phyloP scores from a whole-genome alignment of 805 yeast species.

The Candida qinlingensis region DNA sequence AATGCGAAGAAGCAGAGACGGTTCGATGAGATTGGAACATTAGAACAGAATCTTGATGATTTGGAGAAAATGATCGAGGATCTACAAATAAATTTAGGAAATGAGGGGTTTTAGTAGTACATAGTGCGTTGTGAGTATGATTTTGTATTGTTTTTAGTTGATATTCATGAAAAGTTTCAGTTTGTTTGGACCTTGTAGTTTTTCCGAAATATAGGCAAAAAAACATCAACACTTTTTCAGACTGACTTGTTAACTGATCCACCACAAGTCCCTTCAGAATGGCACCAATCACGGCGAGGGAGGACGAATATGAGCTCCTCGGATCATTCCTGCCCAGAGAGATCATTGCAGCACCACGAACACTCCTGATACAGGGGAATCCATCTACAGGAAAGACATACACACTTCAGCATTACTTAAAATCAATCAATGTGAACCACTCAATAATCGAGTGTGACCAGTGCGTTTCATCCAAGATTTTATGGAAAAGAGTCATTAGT shows the following conservation, averaged over 20 bases:
- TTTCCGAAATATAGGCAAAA: background rate
- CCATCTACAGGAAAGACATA: conserved; percentile 22
- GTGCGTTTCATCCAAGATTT: conserved; percentile 20
- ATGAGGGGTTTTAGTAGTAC: conserved; percentile 32
- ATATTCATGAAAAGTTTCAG: no score
- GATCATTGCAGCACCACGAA: conserved; percentile 4
- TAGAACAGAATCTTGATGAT: conserved; percentile 55
- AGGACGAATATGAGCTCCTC: conserved; percentile 16
- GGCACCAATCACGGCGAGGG: conserved; percentile 8
- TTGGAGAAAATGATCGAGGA: conserved; percentile 42
- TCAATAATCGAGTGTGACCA: conserved; percentile 23
- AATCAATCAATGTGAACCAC: conserved; percentile 6
- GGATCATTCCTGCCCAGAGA: conserved; percentile 12
- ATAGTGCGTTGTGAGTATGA: no score
- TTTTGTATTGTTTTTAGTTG: no score
- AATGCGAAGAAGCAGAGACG: conserved; percentile 60
- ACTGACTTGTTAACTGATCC: background rate
- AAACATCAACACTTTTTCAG: background rate
- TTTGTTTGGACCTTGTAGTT: background rate
- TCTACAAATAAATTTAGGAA: conserved; percentile 52
- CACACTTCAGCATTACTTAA: conserved; percentile 10
- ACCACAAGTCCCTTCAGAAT: background rate
- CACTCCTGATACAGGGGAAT: conserved; percentile 16
- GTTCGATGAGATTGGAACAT: conserved; percentile 67
- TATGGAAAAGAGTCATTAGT: conserved; percentile 18